Evolutionary conservation across 1,284 basidiomycete genomes (phyloP), one percentile per base, ranked within the genome.

Genomic region (Bondarzewia mesenterica): DNA sequence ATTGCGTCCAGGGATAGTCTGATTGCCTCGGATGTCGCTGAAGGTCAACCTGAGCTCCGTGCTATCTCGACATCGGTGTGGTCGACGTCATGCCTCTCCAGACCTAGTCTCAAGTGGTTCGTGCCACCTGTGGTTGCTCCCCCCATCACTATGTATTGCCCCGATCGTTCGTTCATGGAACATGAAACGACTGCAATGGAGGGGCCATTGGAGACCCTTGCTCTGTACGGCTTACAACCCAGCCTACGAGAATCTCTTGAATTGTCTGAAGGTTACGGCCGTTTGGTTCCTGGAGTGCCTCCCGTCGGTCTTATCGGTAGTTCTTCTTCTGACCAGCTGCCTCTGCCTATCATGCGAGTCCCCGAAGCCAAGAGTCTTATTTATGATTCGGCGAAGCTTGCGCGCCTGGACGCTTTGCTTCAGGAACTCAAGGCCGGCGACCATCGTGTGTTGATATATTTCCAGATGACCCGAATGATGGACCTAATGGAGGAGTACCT

Each of bases 391-490:
- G 93, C 88, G 49, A 99, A 99, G 70, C 80, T 99, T 36, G 92
- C 93, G 35, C 82, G 90, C 42, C 75, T 99, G 43, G 96, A 99
- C 65, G 64, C 75, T 20, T 73, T 99, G 25, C 74, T 99, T 8
- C 88, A 93, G 53, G 90, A 97, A 61, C 81, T 99, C 53, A 99
- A 98, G 70, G 77, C 82, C 27, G 89, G 85, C 8, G 94, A 94
- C 49, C 96, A 99, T 68, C 85, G 94, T 43, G 93, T 97, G 20
- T 71, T 99, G 57, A 79, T 99, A 46, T 99, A 99, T 72, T 99
- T 98, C 85, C 96, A 99, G 69, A 99, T 99, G 96, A 99, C 96
- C 21, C 82, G 87, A 55, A 99, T 99, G 96, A 98, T 99, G 83
- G 95, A 99, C 64, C 74, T 99, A 51, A 95, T 99, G 83, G 96